These are phyloP conservation scores for Fusarium sarcochroum DNA, from an alignment of 2,329 filamentous ascomycete species.

Conservation along the genomic window DNA sequence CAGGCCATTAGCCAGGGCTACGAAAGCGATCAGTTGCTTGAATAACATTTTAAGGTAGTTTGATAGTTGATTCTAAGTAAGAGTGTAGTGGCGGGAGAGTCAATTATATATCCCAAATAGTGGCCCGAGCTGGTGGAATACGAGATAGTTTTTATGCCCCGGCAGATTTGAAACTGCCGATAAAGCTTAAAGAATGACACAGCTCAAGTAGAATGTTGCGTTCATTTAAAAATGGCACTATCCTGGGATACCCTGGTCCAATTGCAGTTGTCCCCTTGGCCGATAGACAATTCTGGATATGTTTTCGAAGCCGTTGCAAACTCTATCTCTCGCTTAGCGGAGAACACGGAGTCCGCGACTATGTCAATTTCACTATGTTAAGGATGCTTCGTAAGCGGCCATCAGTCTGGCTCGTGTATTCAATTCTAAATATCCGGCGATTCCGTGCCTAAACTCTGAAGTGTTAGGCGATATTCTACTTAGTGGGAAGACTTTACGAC, in stretches of 20 bases:
- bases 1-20: constrained; percentile 35
- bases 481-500: too few species aligned
- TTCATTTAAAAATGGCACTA: neutral
- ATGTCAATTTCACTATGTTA: neutral
- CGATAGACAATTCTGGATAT: constrained; percentile 6
- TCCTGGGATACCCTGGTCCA: constrained; percentile 13
- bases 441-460: neutral
- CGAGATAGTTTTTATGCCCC: neutral
- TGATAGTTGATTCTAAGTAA: neutral
- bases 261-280: neutral
- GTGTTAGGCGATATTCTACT: neutral
- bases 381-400: too few species aligned
- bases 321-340: constrained; percentile 24
- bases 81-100: neutral
- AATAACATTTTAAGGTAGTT: constrained; percentile 18
- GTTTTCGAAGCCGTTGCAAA: constrained; percentile 18
- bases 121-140: constrained; percentile 16
- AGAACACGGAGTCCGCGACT: neutral
- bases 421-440: neutral
- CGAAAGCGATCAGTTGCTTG: constrained; percentile 19
- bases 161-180: constrained; percentile 13
- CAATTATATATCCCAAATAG: constrained; percentile 2
- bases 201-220: neutral
- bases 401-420: neutral
- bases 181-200: neutral